A percentile compares a stretch with the other conserved stretches of the same genome.
These are phyloP conservation scores for Schoenoplectus triqueter DNA, from an alignment of 202 grass and related monocot species.

Conservation along the genomic window DNA sequence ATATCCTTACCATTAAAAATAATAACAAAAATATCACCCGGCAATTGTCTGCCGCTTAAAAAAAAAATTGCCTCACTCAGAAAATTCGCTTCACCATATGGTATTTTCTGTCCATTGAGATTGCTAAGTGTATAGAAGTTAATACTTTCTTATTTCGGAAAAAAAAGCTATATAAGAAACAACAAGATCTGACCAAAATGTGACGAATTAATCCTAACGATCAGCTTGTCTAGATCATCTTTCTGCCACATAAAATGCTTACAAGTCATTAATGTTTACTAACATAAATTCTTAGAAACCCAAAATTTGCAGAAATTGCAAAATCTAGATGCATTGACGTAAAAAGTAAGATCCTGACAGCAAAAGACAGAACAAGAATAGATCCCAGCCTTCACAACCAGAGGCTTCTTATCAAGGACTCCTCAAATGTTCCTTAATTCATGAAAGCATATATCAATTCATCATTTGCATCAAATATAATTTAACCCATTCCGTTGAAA, in stretches of 20 bases:
- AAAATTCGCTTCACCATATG: too few species aligned
- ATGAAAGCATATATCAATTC: constrained; percentile 4
- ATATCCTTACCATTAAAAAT: background rate
- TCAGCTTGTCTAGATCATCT: background rate
- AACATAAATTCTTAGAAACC: background rate
- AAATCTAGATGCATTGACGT: constrained; percentile 20
- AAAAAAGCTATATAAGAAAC: background rate
- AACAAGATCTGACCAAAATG: background rate
- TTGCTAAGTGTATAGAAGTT: background rate
- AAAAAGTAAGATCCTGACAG: background rate
- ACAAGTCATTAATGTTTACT: background rate
- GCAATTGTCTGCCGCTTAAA: background rate
- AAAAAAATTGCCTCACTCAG: background rate
- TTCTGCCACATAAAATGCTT: background rate
- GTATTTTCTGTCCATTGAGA: background rate
- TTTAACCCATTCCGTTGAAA: background rate
- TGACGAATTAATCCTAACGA: background rate
- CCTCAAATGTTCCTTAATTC: background rate
- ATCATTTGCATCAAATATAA: background rate
- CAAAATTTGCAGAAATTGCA: constrained; percentile 25
- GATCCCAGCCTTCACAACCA: constrained; percentile 11
- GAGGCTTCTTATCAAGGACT: background rate
- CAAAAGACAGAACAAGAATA: background rate
- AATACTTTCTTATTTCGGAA: background rate
- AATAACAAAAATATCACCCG: background rate